Percentiles rank a stretch among this genome's conserved stretches.
Conservation (phyloP, 139 green algal species). For the Pleodorina starrii region DNA sequence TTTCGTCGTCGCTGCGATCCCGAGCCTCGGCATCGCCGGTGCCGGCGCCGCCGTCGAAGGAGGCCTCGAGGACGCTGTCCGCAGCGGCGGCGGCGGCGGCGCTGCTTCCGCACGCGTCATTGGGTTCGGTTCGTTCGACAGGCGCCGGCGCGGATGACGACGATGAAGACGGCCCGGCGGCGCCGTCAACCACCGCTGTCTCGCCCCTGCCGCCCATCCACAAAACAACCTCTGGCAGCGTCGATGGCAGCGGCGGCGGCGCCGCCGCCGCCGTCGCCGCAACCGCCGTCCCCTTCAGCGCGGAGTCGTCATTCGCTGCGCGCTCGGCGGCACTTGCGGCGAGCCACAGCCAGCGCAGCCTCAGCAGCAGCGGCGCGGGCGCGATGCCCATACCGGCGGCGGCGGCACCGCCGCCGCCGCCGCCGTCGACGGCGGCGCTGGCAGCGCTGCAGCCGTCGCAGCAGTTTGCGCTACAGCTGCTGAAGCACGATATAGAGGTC, state of each 20-base stretch:
- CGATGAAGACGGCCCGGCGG: neutral
- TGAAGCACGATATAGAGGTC: slow-evolving; percentile 55
- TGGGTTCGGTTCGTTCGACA: no score
- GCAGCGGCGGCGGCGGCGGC: neutral
- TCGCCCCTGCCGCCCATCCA: no score
- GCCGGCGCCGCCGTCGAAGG: neutral
- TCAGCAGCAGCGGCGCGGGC: slow-evolving; percentile 4
- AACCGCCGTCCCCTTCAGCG: neutral
- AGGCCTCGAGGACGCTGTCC: neutral
- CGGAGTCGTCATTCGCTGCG: neutral
- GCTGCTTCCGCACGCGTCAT: no score
- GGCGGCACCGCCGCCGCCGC: neutral
- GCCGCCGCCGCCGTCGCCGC: no score
- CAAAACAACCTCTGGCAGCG: neutral
- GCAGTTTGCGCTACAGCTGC: slow-evolving; percentile 60
- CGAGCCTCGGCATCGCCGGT: neutral
- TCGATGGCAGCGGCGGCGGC: no score
- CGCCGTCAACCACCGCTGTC: neutral
- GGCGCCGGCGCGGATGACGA: neutral
- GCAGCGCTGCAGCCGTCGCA: slow-evolving; percentile 53
- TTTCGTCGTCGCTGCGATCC: neutral
- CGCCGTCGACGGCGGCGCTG: neutral
- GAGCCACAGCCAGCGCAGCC: slow-evolving; percentile 6
- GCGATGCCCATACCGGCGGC: neutral
- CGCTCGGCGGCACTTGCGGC: neutral